Evolutionary conservation across 192 early-diverging fungal genomes (phyloP), one percentile per base, ranked within the genome.

Genomic region (Radiomyces spectabilis): DNA sequence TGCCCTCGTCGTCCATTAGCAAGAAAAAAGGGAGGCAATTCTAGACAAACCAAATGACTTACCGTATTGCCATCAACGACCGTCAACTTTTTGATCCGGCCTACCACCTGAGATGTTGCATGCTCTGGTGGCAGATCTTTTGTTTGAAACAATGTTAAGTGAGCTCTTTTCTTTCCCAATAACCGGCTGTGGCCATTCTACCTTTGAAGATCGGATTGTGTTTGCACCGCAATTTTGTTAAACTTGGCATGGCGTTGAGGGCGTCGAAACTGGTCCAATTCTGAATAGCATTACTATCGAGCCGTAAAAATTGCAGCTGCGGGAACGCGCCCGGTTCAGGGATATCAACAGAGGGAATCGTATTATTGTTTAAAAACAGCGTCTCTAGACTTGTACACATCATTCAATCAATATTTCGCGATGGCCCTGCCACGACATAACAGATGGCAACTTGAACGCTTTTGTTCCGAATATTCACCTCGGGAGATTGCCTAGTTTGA

Each of bases 51-150:
- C 5, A 25, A 42, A 41, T 27, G 9, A 30, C 52, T 47, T 69
- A 80, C 74, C 21, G 66, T 78, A 39, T 71, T 72, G 19, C 79
- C 79, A 54, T 81, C 78, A 19, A 76, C 24, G 3, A 55, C 60
- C 16, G 49, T 41, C 7, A 81, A 21, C 13, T 58, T 46, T 1
- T 57, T 56, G 43, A 81, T 73, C 38, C 74, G 61, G 7, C 70
- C 76, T 38, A 81, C 59, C 34, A 70, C 48, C 8, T 59, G 52
- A 1, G 60, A 33, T 25, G 45, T 34, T 4, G 50, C 34, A 31
- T 63, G 32, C 39, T 65, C 59, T 2, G 37, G 30, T 35, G 61
- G 53, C 29, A 66, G n/a, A n/a, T 29, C 71, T 73, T n/a, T n/a
- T n/a, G n/a, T n/a, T n/a, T n/a, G n/a, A n/a, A n/a, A n/a, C n/a